These are phyloP conservation scores for Wickerhamomyces alni DNA, from an alignment of 805 yeast genomes.

Conservation along the genomic window DNA sequence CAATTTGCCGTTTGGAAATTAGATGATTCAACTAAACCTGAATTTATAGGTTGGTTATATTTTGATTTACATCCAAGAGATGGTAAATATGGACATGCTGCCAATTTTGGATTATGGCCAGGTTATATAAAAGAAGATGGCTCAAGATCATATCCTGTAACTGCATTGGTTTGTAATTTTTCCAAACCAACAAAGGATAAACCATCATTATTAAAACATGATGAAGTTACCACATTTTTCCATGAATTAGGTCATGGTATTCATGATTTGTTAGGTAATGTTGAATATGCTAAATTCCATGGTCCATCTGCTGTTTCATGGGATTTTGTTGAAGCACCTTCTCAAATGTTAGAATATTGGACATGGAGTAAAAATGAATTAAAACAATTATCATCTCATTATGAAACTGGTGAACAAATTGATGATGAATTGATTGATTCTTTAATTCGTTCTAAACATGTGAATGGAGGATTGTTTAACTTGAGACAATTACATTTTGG, in stretches of 20 bases:
- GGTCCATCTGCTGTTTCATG: conserved; percentile 70
- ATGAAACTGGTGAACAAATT: conserved; percentile 48
- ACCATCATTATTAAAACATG: conserved; percentile 72
- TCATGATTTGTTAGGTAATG: conserved; percentile 66
- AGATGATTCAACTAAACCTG: conserved; percentile 42
- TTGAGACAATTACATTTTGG: conserved; percentile 78
- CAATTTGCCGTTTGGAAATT: conserved; percentile 67
- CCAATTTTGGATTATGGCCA: conserved; percentile 64
- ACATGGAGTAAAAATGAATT: conserved; percentile 70
- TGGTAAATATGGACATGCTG: conserved; percentile 87
- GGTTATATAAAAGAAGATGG: conserved; percentile 49
- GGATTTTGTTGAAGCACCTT: conserved; percentile 90
- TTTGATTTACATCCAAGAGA: conserved; percentile 82
- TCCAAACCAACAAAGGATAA: conserved; percentile 64
- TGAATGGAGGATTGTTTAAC: conserved; percentile 65
- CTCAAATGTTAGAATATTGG: conserved; percentile 86
- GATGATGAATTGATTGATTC: conserved; percentile 52
- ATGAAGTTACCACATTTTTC: conserved; percentile 78
- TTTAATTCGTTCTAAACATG: conserved; percentile 61
- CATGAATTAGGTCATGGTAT: conserved; percentile 90
- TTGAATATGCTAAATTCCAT: conserved; percentile 60
- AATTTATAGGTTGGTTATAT: conserved; percentile 72
- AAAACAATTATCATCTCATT: conserved; percentile 57
- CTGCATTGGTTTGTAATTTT: conserved; percentile 80
- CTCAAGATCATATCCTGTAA: conserved; percentile 53